phyloP scores from a whole-genome alignment of 1,284 basidiomycete genomes.

The Cryptococcus sp. region DNA sequence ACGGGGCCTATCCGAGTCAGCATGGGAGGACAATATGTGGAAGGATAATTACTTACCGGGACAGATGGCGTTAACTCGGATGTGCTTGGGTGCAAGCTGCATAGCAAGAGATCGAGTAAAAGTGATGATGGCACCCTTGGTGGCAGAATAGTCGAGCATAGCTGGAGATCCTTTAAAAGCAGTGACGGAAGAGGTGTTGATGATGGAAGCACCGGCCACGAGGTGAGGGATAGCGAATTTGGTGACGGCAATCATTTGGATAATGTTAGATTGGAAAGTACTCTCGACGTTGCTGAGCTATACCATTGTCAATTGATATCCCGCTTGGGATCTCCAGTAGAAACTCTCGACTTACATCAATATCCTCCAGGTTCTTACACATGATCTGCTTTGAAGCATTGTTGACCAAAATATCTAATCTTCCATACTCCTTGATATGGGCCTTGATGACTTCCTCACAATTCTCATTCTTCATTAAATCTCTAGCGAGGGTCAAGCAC shows the following conservation, averaged over 20 bases:
- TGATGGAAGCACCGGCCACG: constrained; percentile 58
- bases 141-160: constrained; percentile 57
- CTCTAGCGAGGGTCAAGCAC: constrained; percentile 37
- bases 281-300: constrained; percentile 51
- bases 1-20: constrained; percentile 19
- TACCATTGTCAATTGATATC: neutral
- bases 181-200: constrained; percentile 62
- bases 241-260: constrained; percentile 57
- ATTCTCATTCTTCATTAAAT: constrained; percentile 54
- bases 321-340: neutral
- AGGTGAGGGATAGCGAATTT: constrained; percentile 58
- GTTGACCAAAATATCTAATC: constrained; percentile 59
- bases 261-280: constrained; percentile 57
- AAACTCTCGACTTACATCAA: constrained; percentile 47
- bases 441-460: constrained; percentile 50
- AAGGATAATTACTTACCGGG: no score
- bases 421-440: constrained; percentile 54
- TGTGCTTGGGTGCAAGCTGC: constrained; percentile 58
- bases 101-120: constrained; percentile 58
- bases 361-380: constrained; percentile 49
- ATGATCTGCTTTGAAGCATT: constrained; percentile 61
- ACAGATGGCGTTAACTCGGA: constrained; percentile 30
- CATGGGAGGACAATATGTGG: neutral
- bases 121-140: constrained; percentile 58
- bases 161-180: constrained; percentile 54